A percentile compares a stretch with the other conserved stretches of the same genome.
phyloP scores from a whole-genome alignment of 164 flowering plant species.

The Chimonanthus salicifolius region DNA sequence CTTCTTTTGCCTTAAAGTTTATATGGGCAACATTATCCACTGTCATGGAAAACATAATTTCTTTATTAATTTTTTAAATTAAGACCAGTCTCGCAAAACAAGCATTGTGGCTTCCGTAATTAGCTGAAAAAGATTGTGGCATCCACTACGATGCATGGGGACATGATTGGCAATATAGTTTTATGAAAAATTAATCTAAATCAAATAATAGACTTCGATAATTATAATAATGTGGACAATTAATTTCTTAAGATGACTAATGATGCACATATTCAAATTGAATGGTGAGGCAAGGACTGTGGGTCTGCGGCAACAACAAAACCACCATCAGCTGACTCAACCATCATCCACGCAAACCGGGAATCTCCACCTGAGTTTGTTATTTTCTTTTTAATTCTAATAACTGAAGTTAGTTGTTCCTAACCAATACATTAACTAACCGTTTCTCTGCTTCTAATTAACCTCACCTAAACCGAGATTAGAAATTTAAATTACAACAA shows the following conservation, averaged over 20 bases:
- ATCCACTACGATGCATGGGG: too few relatives aligned
- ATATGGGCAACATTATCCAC: too few relatives aligned
- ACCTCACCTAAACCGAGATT: not conserved
- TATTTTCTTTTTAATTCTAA: not conserved
- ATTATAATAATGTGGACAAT: not conserved
- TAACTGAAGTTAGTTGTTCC: conserved; percentile 10
- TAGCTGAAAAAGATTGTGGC: too few relatives aligned
- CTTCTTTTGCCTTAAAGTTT: too few relatives aligned
- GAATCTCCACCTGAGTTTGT: conserved; percentile 10
- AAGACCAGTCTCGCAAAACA: too few relatives aligned
- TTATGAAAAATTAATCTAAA: too few relatives aligned
- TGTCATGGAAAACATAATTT: too few relatives aligned
- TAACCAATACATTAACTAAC: conserved; percentile 1
- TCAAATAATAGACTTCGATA: not conserved
- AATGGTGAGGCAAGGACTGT: not conserved
- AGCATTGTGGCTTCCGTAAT: too few relatives aligned
- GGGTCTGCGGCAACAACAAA: not conserved
- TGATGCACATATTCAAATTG: not conserved
- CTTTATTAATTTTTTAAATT: too few relatives aligned
- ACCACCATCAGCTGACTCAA: conserved; percentile 2
- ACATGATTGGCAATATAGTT: too few relatives aligned
- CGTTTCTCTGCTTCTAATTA: not conserved
- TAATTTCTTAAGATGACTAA: not conserved
- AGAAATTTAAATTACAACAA: too few relatives aligned
- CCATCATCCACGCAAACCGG: conserved; percentile 2